A percentile compares a stretch with the other conserved stretches of the same genome.
Evolutionary conservation across 768 basidiomycete genomes (phyloP).

Genomic region (Hypsizygus marmoreus): DNA sequence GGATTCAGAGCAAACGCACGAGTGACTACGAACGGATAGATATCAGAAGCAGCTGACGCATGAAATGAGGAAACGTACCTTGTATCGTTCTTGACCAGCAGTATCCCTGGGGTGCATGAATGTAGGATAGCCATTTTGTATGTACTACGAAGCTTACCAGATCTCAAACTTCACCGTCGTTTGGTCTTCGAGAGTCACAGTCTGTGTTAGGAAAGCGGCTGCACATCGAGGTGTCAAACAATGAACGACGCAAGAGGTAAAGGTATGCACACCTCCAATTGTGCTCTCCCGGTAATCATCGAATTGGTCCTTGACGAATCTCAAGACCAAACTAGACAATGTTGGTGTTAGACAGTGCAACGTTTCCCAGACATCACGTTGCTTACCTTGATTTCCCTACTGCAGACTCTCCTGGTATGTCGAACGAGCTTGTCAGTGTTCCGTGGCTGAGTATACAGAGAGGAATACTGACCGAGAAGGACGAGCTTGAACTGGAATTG

Average conservation of each 20-base stretch:
- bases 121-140: conserved; percentile 7
- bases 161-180: conserved; percentile 98
- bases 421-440: too few species aligned
- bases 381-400: conserved; percentile 93
- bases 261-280: conserved; percentile 68
- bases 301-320: conserved; percentile 96
- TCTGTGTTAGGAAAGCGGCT: conserved; percentile 99
- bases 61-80: conserved; percentile 46
- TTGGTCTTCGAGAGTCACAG: conserved; percentile 85
- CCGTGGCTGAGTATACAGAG: conserved; percentile 11
- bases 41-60: conserved; percentile 14
- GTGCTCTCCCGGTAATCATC: conserved; percentile 96
- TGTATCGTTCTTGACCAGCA: conserved; percentile 94
- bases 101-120: conserved; percentile 69
- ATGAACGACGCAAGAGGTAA: neutral
- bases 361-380: conserved; percentile 21
- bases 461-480: conserved; percentile 69
- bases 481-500: conserved; percentile 97
- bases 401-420: conserved; percentile 89
- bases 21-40: conserved; percentile 28
- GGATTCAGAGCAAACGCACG: conserved; percentile 35
- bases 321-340: conserved; percentile 76
- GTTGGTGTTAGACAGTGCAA: conserved; percentile 26
- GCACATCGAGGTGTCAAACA: conserved; percentile 16
- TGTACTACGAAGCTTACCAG: conserved; percentile 56